Evolutionary conservation across 345 rosid species (phyloP), one percentile per base, ranked within the genome.

Genomic region (Rhodamnia rubescens): DNA sequence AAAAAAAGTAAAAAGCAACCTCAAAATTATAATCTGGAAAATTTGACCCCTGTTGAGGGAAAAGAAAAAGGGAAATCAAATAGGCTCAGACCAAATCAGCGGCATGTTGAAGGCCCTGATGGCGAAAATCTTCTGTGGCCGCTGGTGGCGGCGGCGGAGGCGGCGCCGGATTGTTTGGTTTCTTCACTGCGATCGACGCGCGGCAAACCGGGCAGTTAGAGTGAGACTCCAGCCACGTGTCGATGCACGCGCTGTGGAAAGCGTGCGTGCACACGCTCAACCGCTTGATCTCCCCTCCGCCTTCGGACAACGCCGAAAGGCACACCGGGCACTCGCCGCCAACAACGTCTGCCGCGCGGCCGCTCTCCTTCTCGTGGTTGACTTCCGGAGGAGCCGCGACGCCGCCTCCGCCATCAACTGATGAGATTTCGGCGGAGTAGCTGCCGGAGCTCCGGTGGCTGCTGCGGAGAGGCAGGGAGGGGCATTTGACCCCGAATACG

Each of bases 271-370:
- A 96, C 40, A 59, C 89, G 84, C 90, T 92, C 9, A 96, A 86
- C 64, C 85, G 90, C 87, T 85, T 92, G 64, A 95, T 88, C 6
- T 92, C 94, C 69, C 93, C 92, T 2, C 96, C 96, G 40, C 40
- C 40, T 36, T 93, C 96, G 50, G 86, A 50, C 56, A 92, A 91
- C 32, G 69, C 90, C 24, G 93, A 91, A 57, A 94, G 86, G 84
- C 99, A 96, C 83, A 96, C 95, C 4, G 95, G 89, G 85, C 99
- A 96, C 82, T 94, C 96, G 42, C 82, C 90, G 15, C 96, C 98
- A 51, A 93, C 86, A 64, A 90, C 92, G 20, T 90, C 93, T 2
- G 85, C 90, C 15, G 87, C 83, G 40, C 74, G n/a, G 74, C 29
- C 40, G 40, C 74, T 61, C 8, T 91, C 96, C 85, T 91, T 92